Percentiles rank a stretch among this genome's conserved stretches.
These are phyloP conservation scores for Quercus rubra DNA, from an alignment of 306 rosid genomes.

Conservation along the genomic window DNA sequence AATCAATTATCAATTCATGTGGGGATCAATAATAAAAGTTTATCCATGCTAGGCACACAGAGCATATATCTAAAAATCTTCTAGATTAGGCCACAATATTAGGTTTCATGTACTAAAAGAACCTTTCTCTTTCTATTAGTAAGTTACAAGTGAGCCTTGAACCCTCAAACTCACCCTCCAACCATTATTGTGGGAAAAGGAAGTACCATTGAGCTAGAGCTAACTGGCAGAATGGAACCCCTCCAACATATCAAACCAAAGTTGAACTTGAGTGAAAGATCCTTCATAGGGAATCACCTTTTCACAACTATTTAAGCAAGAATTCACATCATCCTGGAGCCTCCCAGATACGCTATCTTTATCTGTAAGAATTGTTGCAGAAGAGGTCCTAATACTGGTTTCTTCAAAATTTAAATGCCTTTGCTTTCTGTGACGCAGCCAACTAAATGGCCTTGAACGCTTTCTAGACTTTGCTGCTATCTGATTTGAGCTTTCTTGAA, in stretches of 20 bases:
- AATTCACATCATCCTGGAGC: slow-evolving; percentile 20
- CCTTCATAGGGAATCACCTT: slow-evolving; percentile 41
- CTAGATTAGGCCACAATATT: too few relatives aligned
- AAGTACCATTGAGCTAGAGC: too few relatives aligned
- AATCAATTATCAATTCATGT: too few relatives aligned
- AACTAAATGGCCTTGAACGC: slow-evolving; percentile 63
- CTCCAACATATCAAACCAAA: background rate
- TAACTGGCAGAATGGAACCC: too few relatives aligned
- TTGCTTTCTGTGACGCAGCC: slow-evolving; percentile 62
- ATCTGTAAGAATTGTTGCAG: slow-evolving; percentile 7
- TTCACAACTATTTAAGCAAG: slow-evolving; percentile 17
- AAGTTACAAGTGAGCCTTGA: too few relatives aligned
- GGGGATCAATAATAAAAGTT: too few relatives aligned
- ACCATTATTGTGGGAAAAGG: too few relatives aligned
- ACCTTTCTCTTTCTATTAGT: too few relatives aligned
- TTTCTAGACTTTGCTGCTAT: slow-evolving; percentile 36
- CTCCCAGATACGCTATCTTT: slow-evolving; percentile 25
- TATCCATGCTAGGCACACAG: too few relatives aligned
- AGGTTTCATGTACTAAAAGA: too few relatives aligned
- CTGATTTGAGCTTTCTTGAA: slow-evolving; percentile 22
- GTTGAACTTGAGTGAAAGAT: background rate
- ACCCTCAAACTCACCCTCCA: too few relatives aligned
- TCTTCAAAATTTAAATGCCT: slow-evolving; percentile 38
- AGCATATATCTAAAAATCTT: too few relatives aligned
- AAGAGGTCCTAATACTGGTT: slow-evolving; percentile 7